phyloP scores from a whole-genome alignment of 352 stramenopile genomes.

The Globisporangium nagaii region DNA sequence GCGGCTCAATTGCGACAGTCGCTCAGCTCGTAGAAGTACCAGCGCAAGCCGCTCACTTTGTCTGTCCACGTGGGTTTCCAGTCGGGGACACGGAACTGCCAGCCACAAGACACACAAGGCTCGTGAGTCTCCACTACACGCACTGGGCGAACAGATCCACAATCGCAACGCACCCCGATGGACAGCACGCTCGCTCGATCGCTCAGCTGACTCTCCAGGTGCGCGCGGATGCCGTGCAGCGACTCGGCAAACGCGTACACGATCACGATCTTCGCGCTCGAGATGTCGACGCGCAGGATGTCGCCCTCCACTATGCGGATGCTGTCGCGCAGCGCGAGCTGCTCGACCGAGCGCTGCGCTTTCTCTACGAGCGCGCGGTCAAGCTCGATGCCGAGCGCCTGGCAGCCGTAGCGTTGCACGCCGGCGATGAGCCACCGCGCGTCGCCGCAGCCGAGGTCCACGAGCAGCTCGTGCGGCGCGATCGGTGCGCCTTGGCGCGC shows the following conservation, averaged over 20 bases:
- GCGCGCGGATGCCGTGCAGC: conserved; percentile 51
- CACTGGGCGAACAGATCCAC: neutral
- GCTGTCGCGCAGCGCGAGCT: conserved; percentile 18
- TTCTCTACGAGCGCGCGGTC: conserved; percentile 42
- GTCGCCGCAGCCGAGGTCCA: conserved; percentile 81
- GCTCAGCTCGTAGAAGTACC: conserved; percentile 72
- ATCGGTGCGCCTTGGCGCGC: conserved; percentile 7
- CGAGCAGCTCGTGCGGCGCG: conserved; percentile 40
- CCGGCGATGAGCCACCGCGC: conserved; percentile 71
- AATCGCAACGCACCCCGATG: conserved; percentile 49
- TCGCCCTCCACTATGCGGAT: conserved; percentile 53
- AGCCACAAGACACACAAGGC: conserved; percentile 2
- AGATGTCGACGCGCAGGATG: conserved; percentile 52
- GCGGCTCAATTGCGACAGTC: conserved; percentile 3
- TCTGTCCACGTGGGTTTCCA: conserved; percentile 61
- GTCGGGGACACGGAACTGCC: conserved; percentile 70
- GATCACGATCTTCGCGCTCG: conserved; percentile 56
- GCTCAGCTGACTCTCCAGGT: conserved; percentile 35
- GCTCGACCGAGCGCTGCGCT: conserved; percentile 20
- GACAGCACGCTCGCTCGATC: conserved; percentile 51
- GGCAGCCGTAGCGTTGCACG: conserved; percentile 49
- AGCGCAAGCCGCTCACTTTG: conserved; percentile 43
- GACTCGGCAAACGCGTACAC: conserved; percentile 83
- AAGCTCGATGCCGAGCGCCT: conserved; percentile 67
- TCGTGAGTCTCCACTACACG: too few relatives aligned